Conservation (phyloP, 257 asterid species). For the Salvia splendens region DNA sequence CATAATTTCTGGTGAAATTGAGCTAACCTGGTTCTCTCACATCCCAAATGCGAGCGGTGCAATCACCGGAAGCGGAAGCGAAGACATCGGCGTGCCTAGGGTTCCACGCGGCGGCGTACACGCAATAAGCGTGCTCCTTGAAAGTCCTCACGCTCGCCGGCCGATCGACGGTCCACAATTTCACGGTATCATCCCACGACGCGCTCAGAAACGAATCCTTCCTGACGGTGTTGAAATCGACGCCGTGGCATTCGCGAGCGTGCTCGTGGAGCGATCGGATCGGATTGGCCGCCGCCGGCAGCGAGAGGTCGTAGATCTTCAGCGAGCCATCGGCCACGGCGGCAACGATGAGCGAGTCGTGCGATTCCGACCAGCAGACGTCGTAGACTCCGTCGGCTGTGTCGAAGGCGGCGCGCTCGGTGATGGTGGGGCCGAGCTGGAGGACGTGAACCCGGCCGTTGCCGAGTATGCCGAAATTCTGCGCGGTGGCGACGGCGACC, state of each 20-base stretch:
- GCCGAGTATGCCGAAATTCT: slow-evolving; percentile 94
- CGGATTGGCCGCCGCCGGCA: slow-evolving; percentile 83
- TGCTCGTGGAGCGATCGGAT: slow-evolving; percentile 90
- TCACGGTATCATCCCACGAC: slow-evolving; percentile 91
- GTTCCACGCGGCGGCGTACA: slow-evolving; percentile 87
- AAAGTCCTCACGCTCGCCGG: slow-evolving; percentile 90
- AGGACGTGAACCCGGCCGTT: slow-evolving; percentile 95
- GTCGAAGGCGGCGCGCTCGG: slow-evolving; percentile 76
- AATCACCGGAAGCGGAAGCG: slow-evolving; percentile 95
- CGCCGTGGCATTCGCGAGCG: slow-evolving; percentile 87
- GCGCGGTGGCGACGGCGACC: slow-evolving; percentile 90
- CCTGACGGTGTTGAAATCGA: slow-evolving; percentile 77
- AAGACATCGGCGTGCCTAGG: slow-evolving; percentile 95
- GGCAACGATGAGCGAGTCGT: slow-evolving; percentile 82
- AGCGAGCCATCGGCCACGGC: slow-evolving; percentile 91
- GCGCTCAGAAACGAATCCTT: slow-evolving; percentile 91
- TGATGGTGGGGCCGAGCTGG: slow-evolving; percentile 66
- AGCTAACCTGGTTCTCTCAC: slow-evolving; percentile 88
- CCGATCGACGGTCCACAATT: slow-evolving; percentile 93
- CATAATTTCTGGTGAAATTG: background rate
- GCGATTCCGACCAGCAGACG: slow-evolving; percentile 96
- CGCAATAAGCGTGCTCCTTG: slow-evolving; percentile 95
- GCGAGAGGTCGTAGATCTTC: slow-evolving; percentile 77
- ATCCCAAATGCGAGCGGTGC: slow-evolving; percentile 96
- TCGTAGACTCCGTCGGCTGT: slow-evolving; percentile 97